phyloP scores from a whole-genome alignment of 768 basidiomycete species.

The Arthromyces matolae region DNA sequence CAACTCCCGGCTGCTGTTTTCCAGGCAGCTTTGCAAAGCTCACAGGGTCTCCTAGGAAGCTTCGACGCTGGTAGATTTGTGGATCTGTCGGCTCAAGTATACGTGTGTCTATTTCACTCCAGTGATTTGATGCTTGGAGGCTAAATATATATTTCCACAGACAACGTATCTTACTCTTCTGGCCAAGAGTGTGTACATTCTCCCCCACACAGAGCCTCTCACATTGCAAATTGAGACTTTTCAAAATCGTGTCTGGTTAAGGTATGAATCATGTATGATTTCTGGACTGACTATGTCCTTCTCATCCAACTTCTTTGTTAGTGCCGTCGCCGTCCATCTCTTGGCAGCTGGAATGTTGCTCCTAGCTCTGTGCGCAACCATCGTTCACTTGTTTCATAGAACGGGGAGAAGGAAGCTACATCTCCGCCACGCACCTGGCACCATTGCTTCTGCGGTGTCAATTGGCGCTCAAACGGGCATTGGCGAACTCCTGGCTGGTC shows the following conservation, averaged over 20 bases:
- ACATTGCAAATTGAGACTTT: constrained; percentile 40
- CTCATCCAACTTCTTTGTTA: constrained; percentile 14
- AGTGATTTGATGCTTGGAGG: background rate
- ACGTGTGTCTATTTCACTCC: constrained; percentile 34
- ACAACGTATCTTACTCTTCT: constrained; percentile 39
- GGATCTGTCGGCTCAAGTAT: constrained; percentile 37
- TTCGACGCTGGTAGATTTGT: constrained; percentile 37
- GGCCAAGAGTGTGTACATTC: constrained; percentile 50
- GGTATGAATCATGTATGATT: constrained; percentile 31
- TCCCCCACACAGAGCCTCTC: constrained; percentile 32
- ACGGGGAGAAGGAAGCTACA: constrained; percentile 39
- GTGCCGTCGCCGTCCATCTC: constrained; percentile 41
- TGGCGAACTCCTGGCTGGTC: constrained; percentile 40
- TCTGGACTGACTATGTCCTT: background rate
- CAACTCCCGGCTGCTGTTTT: constrained; percentile 51
- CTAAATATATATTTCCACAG: constrained; percentile 32
- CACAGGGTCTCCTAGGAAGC: constrained; percentile 34
- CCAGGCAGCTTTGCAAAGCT: constrained; percentile 39
- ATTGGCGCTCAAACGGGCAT: constrained; percentile 50
- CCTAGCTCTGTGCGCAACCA: constrained; percentile 38
- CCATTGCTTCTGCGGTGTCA: constrained; percentile 54
- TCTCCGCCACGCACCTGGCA: constrained; percentile 47
- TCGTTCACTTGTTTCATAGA: constrained; percentile 47
- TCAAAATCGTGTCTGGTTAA: constrained; percentile 45
- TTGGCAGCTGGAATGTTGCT: constrained; percentile 39